A percentile compares a stretch with the other conserved stretches of the same genome.
Conservation (phyloP, 805 yeast genomes). For the Cyberlindnera misumaiensis region DNA sequence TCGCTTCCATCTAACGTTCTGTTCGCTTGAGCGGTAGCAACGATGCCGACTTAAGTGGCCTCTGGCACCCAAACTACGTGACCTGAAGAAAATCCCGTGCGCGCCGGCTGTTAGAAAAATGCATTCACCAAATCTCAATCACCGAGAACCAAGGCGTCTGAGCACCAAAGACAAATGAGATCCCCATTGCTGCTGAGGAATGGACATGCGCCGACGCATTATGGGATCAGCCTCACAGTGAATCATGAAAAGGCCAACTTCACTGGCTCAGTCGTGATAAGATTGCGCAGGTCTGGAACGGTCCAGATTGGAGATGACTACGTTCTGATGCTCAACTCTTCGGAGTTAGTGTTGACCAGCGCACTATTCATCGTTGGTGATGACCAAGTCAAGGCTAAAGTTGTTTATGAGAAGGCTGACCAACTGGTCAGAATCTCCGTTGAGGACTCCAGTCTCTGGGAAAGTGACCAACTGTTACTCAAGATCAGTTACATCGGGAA, state of each 20-base stretch:
- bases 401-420: slow-evolving; percentile 24
- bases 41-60: too few relatives aligned
- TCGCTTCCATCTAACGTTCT: too few relatives aligned
- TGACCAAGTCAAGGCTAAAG: slow-evolving; percentile 30
- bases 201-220: slow-evolving; percentile 25
- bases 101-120: too few relatives aligned
- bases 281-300: neutral
- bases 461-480: slow-evolving; percentile 5
- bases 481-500: slow-evolving; percentile 15
- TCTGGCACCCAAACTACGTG: too few relatives aligned
- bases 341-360: slow-evolving; percentile 25
- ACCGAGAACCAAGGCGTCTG: too few relatives aligned
- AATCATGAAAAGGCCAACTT: slow-evolving; percentile 43
- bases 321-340: slow-evolving; percentile 27
- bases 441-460: slow-evolving; percentile 5
- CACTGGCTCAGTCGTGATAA: slow-evolving; percentile 31
- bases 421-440: slow-evolving; percentile 21
- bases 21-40: too few relatives aligned
- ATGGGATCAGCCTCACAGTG: slow-evolving; percentile 31
- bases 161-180: too few relatives aligned
- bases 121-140: too few relatives aligned
- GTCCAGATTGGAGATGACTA: slow-evolving; percentile 12
- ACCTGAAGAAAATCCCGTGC: too few relatives aligned
- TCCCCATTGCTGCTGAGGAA: slow-evolving; percentile 9
- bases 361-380: slow-evolving; percentile 9